phyloP scores from a whole-genome alignment of 768 basidiomycete genomes.

The Daedalea quercina region DNA sequence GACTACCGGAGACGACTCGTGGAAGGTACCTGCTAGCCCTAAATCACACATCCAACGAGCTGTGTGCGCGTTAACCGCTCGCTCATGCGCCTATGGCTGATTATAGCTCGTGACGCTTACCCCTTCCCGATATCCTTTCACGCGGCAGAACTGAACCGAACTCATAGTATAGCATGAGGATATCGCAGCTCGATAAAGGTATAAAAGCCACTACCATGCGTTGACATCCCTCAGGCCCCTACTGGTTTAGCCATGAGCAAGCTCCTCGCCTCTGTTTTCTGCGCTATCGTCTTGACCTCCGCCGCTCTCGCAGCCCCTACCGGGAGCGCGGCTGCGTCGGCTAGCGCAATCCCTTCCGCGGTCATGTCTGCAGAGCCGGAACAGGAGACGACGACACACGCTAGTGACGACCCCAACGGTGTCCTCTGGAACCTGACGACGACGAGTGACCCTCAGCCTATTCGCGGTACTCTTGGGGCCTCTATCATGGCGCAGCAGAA shows the following conservation, averaged over 20 bases:
- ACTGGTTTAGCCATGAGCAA: constrained; percentile 5
- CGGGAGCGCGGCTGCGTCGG: constrained; percentile 2
- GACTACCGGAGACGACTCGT: background rate
- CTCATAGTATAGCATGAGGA: too few species aligned
- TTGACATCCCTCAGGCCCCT: background rate
- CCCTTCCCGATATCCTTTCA: background rate
- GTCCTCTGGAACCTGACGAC: constrained; percentile 13
- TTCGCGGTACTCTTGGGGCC: constrained; percentile 39
- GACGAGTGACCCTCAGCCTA: constrained; percentile 29
- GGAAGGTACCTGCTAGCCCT: background rate
- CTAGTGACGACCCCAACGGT: constrained; percentile 18
- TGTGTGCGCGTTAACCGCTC: background rate
- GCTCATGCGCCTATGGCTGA: background rate
- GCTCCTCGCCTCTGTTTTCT: constrained; percentile 8
- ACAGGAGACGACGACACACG: constrained; percentile 13
- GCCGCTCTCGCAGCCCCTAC: constrained; percentile 5
- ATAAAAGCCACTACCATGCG: background rate
- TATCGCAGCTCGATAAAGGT: background rate
- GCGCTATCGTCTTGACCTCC: constrained; percentile 6
- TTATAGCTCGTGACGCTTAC: background rate
- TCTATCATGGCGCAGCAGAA: constrained; percentile 54
- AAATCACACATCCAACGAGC: too few species aligned
- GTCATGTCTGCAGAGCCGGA: constrained; percentile 4
- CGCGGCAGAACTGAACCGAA: background rate
- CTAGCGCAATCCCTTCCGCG: background rate